Evolutionary conservation across 305 asterid genomes (phyloP).

Genomic region (Rubia tinctorum): DNA sequence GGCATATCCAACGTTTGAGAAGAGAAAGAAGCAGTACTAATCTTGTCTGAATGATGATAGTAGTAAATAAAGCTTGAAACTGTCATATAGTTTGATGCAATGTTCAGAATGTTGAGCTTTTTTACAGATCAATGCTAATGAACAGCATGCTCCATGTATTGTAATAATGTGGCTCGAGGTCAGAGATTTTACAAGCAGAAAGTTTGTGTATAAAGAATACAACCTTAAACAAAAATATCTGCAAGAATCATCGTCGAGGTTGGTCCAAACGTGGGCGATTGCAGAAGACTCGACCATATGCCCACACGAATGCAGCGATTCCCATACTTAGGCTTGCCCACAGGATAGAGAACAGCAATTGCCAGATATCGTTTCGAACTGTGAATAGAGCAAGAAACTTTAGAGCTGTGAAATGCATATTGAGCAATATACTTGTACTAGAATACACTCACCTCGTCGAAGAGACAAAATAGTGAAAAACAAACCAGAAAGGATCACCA

Average conservation of each 20-base stretch:
- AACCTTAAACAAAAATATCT: background rate
- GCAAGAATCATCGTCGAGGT: slow-evolving; percentile 45
- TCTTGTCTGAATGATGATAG: background rate
- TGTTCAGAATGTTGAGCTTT: background rate
- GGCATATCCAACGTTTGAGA: slow-evolving; percentile 40
- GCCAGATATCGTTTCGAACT: slow-evolving; percentile 69
- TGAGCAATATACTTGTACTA: slow-evolving; percentile 5
- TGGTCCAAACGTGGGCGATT: slow-evolving; percentile 95
- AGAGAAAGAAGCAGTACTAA: slow-evolving; percentile 35
- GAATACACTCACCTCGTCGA: slow-evolving; percentile 61
- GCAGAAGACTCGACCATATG: slow-evolving; percentile 88
- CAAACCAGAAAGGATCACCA: slow-evolving; percentile 61
- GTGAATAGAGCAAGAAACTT: slow-evolving; percentile 18
- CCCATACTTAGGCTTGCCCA: slow-evolving; percentile 93
- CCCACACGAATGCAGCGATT: slow-evolving; percentile 69
- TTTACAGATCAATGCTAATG: background rate
- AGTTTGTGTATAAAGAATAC: background rate
- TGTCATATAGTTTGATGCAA: background rate
- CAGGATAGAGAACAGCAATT: slow-evolving; percentile 63
- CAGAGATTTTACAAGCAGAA: background rate
- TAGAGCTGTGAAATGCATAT: background rate
- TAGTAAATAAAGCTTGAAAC: background rate
- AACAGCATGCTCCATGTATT: background rate
- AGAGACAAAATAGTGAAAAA: slow-evolving; percentile 73
- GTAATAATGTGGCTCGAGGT: background rate